Conservation (phyloP, 1,139 yeast species). For the Suhomyces atakaporum region DNA sequence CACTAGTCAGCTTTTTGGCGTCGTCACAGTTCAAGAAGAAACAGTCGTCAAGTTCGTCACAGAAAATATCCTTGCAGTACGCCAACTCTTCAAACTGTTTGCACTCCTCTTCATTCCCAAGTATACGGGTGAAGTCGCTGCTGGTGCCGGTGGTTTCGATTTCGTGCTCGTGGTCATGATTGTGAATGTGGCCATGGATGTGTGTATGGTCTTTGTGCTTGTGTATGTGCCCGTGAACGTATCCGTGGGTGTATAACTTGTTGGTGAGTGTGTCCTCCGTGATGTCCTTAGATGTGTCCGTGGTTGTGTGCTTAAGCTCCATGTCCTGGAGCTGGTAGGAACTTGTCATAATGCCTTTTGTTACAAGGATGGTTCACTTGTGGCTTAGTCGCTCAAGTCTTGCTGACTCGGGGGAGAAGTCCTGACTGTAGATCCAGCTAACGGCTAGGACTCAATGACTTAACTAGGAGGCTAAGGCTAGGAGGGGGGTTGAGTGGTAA, state of each 20-base stretch:
- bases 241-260: conserved; percentile 51
- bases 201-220: conserved; percentile 41
- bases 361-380: too few species aligned
- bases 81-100: conserved; percentile 35
- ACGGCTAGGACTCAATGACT: too few species aligned
- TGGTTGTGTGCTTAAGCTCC: too few species aligned
- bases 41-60: conserved; percentile 50
- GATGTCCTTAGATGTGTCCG: background rate
- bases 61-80: conserved; percentile 43
- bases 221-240: conserved; percentile 71
- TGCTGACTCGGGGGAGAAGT: too few species aligned
- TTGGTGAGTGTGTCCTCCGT: conserved; percentile 1
- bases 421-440: too few species aligned
- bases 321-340: too few species aligned
- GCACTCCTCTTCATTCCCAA: conserved; percentile 21
- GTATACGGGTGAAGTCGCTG: background rate
- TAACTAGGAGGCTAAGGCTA: too few species aligned
- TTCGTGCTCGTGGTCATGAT: conserved; percentile 25
- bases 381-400: too few species aligned
- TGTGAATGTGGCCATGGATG: conserved; percentile 69
- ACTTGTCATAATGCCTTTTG: too few species aligned
- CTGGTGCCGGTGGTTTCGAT: background rate
- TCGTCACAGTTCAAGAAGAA: conserved; percentile 40
- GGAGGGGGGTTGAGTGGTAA: too few species aligned
- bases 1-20: conserved; percentile 10